Evolutionary conservation across 768 basidiomycete species (phyloP), one percentile per base, ranked within the genome.

Genomic region (Podaxis carcinomalis): DNA sequence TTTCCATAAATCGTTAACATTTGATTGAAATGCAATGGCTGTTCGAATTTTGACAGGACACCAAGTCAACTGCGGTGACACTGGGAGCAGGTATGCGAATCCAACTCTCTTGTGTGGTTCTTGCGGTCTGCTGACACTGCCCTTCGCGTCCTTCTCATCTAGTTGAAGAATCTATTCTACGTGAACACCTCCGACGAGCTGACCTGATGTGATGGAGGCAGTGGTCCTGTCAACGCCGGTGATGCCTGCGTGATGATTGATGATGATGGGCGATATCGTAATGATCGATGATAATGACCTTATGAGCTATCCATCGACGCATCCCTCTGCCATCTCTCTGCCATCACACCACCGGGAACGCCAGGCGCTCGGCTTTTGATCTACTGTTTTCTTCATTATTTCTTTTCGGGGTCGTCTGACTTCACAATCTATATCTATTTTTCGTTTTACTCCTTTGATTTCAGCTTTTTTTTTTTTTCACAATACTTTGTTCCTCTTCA

Each of bases 161-260:
- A 83, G 90, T 90, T 25, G 85, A 87, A 67, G 89, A 91, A 68
- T 84, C 83, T 39, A 90, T 92, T 58, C 74, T 92, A 47, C 81
- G 88, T 36, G 80, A 84, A 66, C 87, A 90, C 75, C 77, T 91
- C 49, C 83, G 83, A 49, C 79, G 82, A 51, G 88, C 88, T 47
- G 86, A 88, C 74, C 77, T 90, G 59, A 84, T 90, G 77, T 90
- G 52, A 61, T 54, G 28, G n/a, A 28, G 23, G 14, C 16, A 9
- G 42, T 25, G 39, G 54, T 13, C 21, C 19, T 49, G 47, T 14
- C 42, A 44, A 44, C 10, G 13, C 11, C 2, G 21, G 13, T 40
- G 46, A 6, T 35, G 25, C 50, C 21, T 51, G 23, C 23, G 21
- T 14, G 35, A 49, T 57, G 35, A 25, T 59, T 10, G 49, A 23